Percentiles rank a stretch among this genome's conserved stretches.
Conservation (phyloP, 2,329 filamentous ascomycete genomes). For the Xylariaceae sp. region DNA sequence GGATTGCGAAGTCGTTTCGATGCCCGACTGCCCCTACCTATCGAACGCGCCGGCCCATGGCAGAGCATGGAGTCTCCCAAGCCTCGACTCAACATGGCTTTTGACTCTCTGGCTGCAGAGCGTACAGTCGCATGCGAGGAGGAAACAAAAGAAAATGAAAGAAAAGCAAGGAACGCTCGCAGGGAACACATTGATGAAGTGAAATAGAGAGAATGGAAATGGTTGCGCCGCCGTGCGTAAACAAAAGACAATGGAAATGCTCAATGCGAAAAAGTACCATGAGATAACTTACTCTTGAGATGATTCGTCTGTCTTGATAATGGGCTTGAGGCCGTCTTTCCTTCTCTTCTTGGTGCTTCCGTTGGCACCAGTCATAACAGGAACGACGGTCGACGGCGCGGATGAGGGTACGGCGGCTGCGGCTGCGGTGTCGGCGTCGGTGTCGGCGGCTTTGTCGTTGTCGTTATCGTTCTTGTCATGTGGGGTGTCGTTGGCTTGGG, state of each 20-base stretch:
- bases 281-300: conserved; percentile 32
- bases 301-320: conserved; percentile 63
- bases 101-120: not conserved
- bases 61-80: not conserved
- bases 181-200: not conserved
- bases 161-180: not conserved
- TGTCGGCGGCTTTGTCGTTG: no score
- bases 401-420: conserved; percentile 7
- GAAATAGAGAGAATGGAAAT: not conserved
- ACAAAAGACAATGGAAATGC: not conserved
- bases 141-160: not conserved
- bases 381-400: conserved; percentile 20
- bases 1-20: conserved; percentile 15
- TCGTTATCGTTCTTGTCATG: no score
- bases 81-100: not conserved
- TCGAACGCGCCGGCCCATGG: not conserved
- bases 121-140: not conserved
- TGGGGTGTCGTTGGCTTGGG: not conserved
- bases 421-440: no score
- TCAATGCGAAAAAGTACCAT: conserved; percentile 1
- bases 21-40: conserved; percentile 6
- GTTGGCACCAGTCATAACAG: conserved; percentile 33
- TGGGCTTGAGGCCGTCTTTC: conserved; percentile 69
- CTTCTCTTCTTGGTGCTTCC: conserved; percentile 61
- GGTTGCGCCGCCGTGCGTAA: conserved; percentile 8